Conservation (phyloP, 305 asterid genomes). For the Plantago coronopus region DNA sequence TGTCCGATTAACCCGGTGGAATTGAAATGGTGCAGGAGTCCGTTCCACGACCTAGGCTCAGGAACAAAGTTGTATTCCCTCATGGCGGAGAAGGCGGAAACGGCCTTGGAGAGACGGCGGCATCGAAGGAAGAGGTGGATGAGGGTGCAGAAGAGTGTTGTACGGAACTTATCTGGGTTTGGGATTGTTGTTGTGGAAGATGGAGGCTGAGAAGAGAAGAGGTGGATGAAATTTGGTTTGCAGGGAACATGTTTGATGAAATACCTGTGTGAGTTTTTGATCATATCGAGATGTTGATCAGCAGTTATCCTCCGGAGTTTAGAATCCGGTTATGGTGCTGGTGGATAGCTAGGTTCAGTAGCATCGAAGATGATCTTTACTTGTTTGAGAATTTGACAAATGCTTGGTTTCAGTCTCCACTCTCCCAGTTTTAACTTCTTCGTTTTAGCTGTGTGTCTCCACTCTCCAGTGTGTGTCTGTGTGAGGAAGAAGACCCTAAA, state of each 20-base stretch:
- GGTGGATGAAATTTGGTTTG: slow-evolving; percentile 19
- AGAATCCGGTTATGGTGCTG: neutral
- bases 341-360: neutral
- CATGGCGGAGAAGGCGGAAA: slow-evolving; percentile 59
- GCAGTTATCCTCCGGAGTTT: too few species aligned
- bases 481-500: too few species aligned
- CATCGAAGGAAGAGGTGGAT: slow-evolving; percentile 81
- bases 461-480: too few species aligned
- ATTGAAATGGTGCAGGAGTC: slow-evolving; percentile 63
- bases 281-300: slow-evolving; percentile 14
- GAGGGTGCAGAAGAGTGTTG: slow-evolving; percentile 79
- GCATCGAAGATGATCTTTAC: too few species aligned
- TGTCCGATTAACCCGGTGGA: slow-evolving; percentile 52
- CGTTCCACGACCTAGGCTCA: slow-evolving; percentile 48
- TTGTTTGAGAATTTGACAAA: too few species aligned
- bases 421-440: too few species aligned
- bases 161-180: slow-evolving; percentile 32
- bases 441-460: too few species aligned
- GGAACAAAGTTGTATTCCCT: slow-evolving; percentile 52
- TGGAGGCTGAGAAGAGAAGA: slow-evolving; percentile 4
- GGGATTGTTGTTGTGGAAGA: slow-evolving; percentile 6
- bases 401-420: too few species aligned
- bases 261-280: slow-evolving; percentile 40
- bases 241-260: slow-evolving; percentile 52
- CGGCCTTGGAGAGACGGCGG: slow-evolving; percentile 62